Conservation (phyloP, 2,329 filamentous ascomycete species). For the Fusarium sp. region DNA sequence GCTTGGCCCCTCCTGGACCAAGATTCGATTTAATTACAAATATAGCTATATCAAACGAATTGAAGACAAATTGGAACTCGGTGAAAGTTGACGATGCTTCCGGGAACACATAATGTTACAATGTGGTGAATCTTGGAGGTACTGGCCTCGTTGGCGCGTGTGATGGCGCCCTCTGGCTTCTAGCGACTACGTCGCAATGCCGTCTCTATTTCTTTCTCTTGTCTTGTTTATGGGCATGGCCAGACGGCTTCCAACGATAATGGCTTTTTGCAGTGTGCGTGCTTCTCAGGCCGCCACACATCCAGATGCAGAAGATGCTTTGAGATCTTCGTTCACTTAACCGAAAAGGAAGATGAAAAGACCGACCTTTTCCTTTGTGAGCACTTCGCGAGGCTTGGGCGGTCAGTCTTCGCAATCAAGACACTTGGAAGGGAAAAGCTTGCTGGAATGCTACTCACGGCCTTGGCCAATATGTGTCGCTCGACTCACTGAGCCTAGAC, state of each 20-base stretch:
- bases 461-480: conserved; percentile 26
- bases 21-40: conserved; percentile 13
- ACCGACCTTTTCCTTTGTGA: not conserved
- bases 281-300: conserved; percentile 4
- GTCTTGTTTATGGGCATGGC: conserved; percentile 32
- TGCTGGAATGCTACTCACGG: conserved; percentile 40
- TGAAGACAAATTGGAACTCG: conserved; percentile 24
- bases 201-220: not conserved
- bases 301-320: not conserved
- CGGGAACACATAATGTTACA: conserved; percentile 8
- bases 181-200: not conserved
- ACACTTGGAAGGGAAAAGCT: not conserved
- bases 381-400: conserved; percentile 10
- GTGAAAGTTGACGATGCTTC: conserved; percentile 20
- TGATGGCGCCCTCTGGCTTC: conserved; percentile 17
- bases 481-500: conserved; percentile 40
- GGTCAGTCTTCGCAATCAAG: conserved; percentile 11
- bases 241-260: conserved; percentile 28
- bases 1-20: conserved; percentile 22
- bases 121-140: conserved; percentile 4
- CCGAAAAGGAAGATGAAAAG: not conserved
- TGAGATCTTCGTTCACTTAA: conserved; percentile 1
- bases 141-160: not conserved
- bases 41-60: conserved; percentile 23
- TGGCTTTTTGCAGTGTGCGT: conserved; percentile 8